Base-by-base conservation (phyloP, 2,329 filamentous ascomycete genomes). In the Fusarium annulatum region DNA sequence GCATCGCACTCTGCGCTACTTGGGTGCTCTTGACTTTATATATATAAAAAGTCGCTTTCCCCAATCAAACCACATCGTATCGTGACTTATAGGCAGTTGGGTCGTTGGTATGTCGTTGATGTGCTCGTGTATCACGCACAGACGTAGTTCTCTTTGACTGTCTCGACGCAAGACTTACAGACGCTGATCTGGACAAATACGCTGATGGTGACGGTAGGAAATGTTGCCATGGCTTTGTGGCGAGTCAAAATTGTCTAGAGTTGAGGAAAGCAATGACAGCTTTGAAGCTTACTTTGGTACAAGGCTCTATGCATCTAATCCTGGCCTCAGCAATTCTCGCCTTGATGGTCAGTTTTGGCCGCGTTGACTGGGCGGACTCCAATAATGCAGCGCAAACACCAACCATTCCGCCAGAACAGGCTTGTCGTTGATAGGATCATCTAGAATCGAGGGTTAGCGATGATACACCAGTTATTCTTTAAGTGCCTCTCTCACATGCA, bases 61-160 rank as follows among this genome's bases (percentile, higher is more conserved):
- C 46, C 45, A 11, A 30, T 30, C 26, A 30, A 48, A 48, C 19
- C 45, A 9, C 46, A 49, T 18, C 7, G 21, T 7, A 33, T 49
- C 15, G 28, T n/a, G 46, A 49, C 28, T 49, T 14, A 2, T n/a
- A 0, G 28, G 28, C 0, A n/a, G 10, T 9, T 18, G 21, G 2
- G 21, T 33, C 28, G 18, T 12, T 7, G 46, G 46, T 12, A 49
- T 7, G 28, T 7, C 21, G 12, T 2, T 49, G 46, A 3, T 33
- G 28, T 18, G 21, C 28, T 49, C 10, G 5, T 33, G 12, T 33
- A 33, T 16, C 46, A 49, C 21, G 3, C 21, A 5, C 9, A 16
- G 7, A 49, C 6, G 3, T 2, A 21, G 0, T 6, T 16, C 19
- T 30, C 14, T 16, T 30, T 7, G 7, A 11, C 9, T 48, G 18